Evolutionary conservation across 768 basidiomycete genomes (phyloP), one percentile per base, ranked within the genome.

Genomic region (Dendrothele bispora): DNA sequence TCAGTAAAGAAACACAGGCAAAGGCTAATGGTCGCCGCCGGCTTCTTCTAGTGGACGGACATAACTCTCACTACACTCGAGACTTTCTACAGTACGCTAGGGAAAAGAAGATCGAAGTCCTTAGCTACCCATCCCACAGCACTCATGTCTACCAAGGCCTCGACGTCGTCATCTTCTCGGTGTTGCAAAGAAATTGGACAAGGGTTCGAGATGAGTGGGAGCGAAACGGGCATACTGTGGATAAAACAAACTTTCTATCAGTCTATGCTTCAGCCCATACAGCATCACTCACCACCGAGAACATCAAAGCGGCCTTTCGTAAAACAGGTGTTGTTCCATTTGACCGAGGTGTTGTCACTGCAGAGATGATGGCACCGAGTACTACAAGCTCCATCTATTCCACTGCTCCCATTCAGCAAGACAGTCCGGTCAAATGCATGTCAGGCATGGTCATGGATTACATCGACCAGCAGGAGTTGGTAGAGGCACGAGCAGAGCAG

Each of bases 41-140:
- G 14, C 8, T 49, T 15, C 39, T 68, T n/a, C 32, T 65, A 26
- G 39, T 67, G 2, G 62, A 67, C 53, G 61, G 67, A 2, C 66
- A 67, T 28, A 25, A 27, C 26, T 49, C 47, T 15, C 47, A 49
- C 39, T 35, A 41, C 24, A 49, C 47, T 6, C 24, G 3, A 4
- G 39, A 8, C 15, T 49, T 49, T 20, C 39, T 49, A 4, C 24
- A 39, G 14, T 42, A 42, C 32, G 38, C 39, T 25, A 12, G 39
- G 20, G 20, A 27, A 25, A 3, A 50, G 22, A 36, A 44, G 26
- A 50, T 50, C 32, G 11, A 7, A 8, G 32, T 50, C 10, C 34
- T 44, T 6, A 35, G 43, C 20, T 50, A 50, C 27, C 40, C 34
- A 10, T 38, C 39, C 1, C 47, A 48, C 29, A n/a, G 4, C 25